Conservation (phyloP, 2,329 filamentous ascomycete species). For the Emmonsia crescens region DNA sequence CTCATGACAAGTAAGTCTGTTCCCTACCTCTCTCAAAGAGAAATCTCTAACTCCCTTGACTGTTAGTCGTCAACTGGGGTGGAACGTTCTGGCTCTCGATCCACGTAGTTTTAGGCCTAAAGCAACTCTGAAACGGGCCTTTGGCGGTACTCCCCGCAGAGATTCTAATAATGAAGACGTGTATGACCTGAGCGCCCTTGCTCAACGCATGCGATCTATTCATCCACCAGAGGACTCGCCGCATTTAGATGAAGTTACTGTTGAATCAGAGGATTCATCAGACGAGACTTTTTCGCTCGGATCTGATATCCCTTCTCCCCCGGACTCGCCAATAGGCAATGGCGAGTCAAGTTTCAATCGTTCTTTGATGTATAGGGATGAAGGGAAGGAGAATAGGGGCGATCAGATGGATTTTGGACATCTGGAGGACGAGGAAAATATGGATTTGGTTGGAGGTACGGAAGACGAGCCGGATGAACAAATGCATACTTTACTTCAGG, state of each 20-base stretch:
- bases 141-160: slow-evolving; percentile 25
- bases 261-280: background rate
- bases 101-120: slow-evolving; percentile 31
- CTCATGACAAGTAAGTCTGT: slow-evolving; percentile 7
- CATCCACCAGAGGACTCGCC: slow-evolving; percentile 20
- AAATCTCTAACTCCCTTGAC: background rate
- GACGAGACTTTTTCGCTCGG: slow-evolving; percentile 8
- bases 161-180: slow-evolving; percentile 10
- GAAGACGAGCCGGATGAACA: background rate
- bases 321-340: background rate
- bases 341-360: background rate
- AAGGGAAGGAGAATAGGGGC: background rate
- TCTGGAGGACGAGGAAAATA: background rate
- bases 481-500: background rate
- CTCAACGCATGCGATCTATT: slow-evolving; percentile 17
- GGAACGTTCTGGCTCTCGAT: slow-evolving; percentile 37
- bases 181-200: slow-evolving; percentile 20
- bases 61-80: slow-evolving; percentile 26
- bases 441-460: background rate
- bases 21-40: background rate
- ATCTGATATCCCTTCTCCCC: background rate
- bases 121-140: slow-evolving; percentile 28
- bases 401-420: background rate
- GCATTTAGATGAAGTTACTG: background rate
- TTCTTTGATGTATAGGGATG: background rate